Evolutionary conservation across 1,139 yeast species (phyloP).

Genomic region (Williopsis jadinii): DNA sequence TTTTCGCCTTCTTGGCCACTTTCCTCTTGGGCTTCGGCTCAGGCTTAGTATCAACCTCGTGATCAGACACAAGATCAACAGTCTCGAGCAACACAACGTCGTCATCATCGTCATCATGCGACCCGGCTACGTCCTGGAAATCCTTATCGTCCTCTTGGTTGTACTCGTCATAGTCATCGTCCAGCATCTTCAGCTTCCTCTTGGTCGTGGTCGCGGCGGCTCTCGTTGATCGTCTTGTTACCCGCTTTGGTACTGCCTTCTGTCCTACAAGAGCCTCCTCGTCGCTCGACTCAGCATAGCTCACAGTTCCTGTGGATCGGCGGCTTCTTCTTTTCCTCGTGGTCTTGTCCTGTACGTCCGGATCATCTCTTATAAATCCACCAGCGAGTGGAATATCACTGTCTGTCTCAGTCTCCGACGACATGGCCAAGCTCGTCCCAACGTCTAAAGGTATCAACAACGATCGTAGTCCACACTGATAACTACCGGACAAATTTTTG

Average conservation of each 20-base stretch:
- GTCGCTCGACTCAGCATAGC: constrained; percentile 13
- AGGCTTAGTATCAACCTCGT: constrained; percentile 16
- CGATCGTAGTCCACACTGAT: no score
- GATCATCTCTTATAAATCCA: constrained; percentile 22
- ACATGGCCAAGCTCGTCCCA: background rate
- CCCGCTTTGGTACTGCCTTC: background rate
- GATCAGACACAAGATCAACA: constrained; percentile 5
- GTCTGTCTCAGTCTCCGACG: constrained; percentile 14
- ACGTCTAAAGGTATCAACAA: no score
- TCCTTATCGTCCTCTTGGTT: constrained; percentile 23
- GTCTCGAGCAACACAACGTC: constrained; percentile 17
- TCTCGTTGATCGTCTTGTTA: constrained; percentile 10
- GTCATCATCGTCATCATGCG: constrained; percentile 18
- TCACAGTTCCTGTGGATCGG: constrained; percentile 2
- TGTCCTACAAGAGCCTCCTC: constrained; percentile 4
- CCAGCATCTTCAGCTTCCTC: constrained; percentile 19
- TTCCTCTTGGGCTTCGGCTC: constrained; percentile 12
- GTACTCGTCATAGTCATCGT: constrained; percentile 28
- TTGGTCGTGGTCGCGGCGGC: constrained; percentile 10
- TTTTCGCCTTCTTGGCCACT: constrained; percentile 15
- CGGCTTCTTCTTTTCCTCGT: constrained; percentile 2
- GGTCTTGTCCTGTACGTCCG: constrained; percentile 13
- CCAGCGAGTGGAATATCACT: constrained; percentile 18
- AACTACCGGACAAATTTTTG: no score
- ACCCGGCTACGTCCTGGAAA: constrained; percentile 11